Evolutionary conservation across 2,329 filamentous ascomycete species (phyloP).

Genomic region (Pseudogymnoascus sp.): DNA sequence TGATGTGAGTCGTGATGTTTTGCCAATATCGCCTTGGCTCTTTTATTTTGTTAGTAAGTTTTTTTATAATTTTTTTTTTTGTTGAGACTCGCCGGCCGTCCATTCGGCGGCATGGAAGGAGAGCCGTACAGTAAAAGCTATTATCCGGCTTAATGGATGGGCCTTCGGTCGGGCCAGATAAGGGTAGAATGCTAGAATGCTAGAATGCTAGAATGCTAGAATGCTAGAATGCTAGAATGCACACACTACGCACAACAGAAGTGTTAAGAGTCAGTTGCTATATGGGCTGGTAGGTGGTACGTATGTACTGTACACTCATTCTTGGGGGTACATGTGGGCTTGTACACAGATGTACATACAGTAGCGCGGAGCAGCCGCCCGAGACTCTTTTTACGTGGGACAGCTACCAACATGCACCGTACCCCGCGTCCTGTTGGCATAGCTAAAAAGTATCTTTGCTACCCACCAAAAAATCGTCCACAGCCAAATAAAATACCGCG

Average conservation of each 20-base stretch:
- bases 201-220: too few relatives aligned
- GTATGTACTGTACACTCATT: neutral
- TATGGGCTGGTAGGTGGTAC: neutral
- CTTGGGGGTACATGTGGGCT: neutral
- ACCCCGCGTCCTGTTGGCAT: neutral
- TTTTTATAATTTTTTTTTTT: neutral
- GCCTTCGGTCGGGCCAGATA: neutral
- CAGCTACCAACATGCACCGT: neutral
- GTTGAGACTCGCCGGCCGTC: neutral
- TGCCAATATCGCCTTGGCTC: constrained; percentile 1
- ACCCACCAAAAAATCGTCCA: neutral
- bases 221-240: too few relatives aligned
- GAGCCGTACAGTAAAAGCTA: neutral
- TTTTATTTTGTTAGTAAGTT: neutral
- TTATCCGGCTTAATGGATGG: neutral
- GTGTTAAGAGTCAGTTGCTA: neutral
- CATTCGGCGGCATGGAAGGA: neutral
- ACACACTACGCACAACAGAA: neutral
- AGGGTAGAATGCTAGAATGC: neutral
- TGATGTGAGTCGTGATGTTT: neutral
- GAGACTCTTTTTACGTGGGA: neutral
- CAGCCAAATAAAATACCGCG: constrained; percentile 3
- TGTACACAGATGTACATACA: neutral
- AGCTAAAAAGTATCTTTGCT: neutral
- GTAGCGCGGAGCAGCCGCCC: neutral